Conservation (phyloP, 2,329 filamentous ascomycete genomes). For the Rutstroemia sp. region DNA sequence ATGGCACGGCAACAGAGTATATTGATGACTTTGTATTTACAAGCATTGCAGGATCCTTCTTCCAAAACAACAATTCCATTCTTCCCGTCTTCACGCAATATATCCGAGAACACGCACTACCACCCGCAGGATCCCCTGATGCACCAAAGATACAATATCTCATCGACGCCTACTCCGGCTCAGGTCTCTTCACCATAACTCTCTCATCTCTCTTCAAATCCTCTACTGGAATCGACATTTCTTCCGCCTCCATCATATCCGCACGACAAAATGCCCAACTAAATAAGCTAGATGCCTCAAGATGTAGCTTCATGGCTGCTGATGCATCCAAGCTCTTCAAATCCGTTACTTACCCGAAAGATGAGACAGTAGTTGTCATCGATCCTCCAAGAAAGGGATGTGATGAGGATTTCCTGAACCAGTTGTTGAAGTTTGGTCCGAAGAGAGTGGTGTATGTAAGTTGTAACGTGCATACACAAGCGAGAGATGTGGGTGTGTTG, state of each 20-base stretch:
- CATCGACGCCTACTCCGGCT: conserved; percentile 96
- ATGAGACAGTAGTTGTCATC: conserved; percentile 87
- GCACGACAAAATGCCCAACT: conserved; percentile 71
- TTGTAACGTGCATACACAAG: conserved; percentile 97
- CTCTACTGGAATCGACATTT: conserved; percentile 86
- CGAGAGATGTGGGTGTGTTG: conserved; percentile 81
- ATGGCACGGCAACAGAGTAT: conserved; percentile 78
- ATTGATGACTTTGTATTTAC: conserved; percentile 74
- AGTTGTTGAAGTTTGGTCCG: conserved; percentile 73
- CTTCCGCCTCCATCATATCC: conserved; percentile 66
- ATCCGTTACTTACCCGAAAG: conserved; percentile 62
- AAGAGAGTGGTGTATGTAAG: conserved; percentile 85
- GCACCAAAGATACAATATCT: conserved; percentile 63
- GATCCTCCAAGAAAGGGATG: conserved; percentile 97
- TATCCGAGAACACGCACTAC: conserved; percentile 72
- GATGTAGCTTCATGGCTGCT: conserved; percentile 80
- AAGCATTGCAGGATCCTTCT: conserved; percentile 91
- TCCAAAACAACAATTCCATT: conserved; percentile 99
- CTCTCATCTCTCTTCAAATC: conserved; percentile 78
- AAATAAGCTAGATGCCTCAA: conserved; percentile 61
- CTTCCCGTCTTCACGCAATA: conserved; percentile 79
- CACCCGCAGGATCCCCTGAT: conserved; percentile 33
- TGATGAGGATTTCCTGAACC: conserved; percentile 73
- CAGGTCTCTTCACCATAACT: conserved; percentile 93
- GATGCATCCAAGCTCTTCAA: conserved; percentile 81